phyloP scores from a whole-genome alignment of 2,329 filamentous ascomycete species.

The Arthroderma uncinatum region DNA sequence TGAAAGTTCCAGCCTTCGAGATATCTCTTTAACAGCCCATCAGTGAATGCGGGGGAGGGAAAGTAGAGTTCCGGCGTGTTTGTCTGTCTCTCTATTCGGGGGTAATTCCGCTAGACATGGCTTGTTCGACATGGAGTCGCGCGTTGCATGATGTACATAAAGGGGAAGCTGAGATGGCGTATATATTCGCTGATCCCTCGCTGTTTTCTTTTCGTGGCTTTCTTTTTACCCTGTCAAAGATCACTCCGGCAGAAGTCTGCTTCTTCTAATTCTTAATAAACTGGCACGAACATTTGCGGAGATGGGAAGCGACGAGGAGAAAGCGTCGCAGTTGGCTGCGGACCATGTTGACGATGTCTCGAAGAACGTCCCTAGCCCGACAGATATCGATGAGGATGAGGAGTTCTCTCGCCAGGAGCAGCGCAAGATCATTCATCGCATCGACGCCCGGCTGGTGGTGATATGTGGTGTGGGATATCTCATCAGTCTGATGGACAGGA shows the following conservation, averaged over 20 bases:
- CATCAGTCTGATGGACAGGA: constrained; percentile 66
- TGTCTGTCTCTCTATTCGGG: neutral
- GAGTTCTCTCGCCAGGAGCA: constrained; percentile 50
- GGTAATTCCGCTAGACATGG: neutral
- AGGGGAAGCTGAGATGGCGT: too few relatives aligned
- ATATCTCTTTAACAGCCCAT: too few relatives aligned
- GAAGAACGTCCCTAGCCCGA: neutral
- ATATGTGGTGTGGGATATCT: constrained; percentile 60
- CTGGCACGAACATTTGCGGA: neutral
- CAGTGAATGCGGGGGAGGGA: too few relatives aligned
- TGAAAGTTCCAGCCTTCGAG: too few relatives aligned
- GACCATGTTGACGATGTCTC: constrained; percentile 11
- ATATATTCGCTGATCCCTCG: neutral
- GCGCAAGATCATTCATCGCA: constrained; percentile 53
- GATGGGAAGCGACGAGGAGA: constrained; percentile 14
- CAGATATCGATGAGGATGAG: constrained; percentile 15
- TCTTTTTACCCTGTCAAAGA: neutral
- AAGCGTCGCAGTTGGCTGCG: constrained; percentile 3
- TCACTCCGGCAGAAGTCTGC: neutral
- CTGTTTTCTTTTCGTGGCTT: neutral
- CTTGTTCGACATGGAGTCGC: neutral
- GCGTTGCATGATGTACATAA: neutral
- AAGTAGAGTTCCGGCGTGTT: too few relatives aligned
- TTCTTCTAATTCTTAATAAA: neutral
- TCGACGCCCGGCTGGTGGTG: constrained; percentile 55